Conservation (phyloP, 306 rosid genomes). For the Benincasa hispida region DNA sequence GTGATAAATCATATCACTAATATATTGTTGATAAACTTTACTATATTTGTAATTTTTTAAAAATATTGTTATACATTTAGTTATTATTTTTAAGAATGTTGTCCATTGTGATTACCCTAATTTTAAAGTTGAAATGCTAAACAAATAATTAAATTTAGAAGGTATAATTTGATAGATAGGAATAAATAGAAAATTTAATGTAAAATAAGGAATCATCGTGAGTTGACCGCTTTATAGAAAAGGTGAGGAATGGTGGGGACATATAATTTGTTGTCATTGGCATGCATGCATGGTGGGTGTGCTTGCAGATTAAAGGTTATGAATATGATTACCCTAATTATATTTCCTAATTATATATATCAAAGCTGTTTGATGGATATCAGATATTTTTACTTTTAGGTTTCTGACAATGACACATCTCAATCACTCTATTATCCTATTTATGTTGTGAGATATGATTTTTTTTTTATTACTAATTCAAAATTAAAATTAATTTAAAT, state of each 20-base stretch:
- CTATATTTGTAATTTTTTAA: no score
- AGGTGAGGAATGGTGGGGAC: neutral
- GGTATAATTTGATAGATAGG: neutral
- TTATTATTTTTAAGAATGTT: no score
- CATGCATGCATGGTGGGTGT: neutral
- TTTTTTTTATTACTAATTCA: no score
- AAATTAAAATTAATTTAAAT: no score
- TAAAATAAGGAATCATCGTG: neutral
- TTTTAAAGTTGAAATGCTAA: no score
- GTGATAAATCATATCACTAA: no score
- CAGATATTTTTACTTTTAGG: neutral
- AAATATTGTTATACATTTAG: no score
- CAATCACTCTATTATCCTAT: neutral
- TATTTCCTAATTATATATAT: neutral
- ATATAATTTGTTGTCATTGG: no score
- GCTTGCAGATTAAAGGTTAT: no score
- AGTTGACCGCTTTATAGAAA: neutral
- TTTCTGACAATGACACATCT: neutral
- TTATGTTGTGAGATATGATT: neutral
- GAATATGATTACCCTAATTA: neutral
- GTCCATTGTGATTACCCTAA: no score
- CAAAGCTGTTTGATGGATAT: neutral
- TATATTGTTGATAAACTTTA: no score
- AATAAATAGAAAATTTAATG: neutral
- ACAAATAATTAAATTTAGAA: no score